Conservation (phyloP, 164 flowering plant genomes). For the Vitis rotundifolia region DNA sequence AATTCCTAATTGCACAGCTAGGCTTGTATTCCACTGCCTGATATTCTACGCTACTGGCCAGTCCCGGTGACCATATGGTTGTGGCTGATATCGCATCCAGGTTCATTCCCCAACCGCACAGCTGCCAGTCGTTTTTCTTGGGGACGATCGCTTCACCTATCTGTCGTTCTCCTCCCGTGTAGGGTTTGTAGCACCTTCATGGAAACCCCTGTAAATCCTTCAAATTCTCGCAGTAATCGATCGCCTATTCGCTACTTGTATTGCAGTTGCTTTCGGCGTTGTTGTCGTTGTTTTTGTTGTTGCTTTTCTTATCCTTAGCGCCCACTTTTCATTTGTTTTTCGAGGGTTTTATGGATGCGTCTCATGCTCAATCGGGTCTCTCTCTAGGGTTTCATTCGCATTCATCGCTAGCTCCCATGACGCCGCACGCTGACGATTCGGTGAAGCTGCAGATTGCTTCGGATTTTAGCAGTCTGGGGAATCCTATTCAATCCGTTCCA, state of each 20-base stretch:
- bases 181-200: slow-evolving; percentile 19
- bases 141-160: too few relatives aligned
- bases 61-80: slow-evolving; percentile 3
- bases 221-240: neutral
- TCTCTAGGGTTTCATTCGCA: slow-evolving; percentile 47
- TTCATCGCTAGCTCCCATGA: slow-evolving; percentile 15
- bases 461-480: slow-evolving; percentile 23
- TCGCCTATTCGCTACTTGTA: slow-evolving; percentile 22
- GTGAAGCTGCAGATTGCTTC: slow-evolving; percentile 43
- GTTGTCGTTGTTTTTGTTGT: slow-evolving; percentile 50
- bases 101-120: slow-evolving; percentile 10
- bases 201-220: slow-evolving; percentile 23
- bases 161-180: neutral
- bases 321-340: neutral
- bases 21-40: neutral
- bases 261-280: slow-evolving; percentile 31
- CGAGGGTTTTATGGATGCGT: slow-evolving; percentile 44
- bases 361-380: slow-evolving; percentile 38
- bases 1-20: neutral
- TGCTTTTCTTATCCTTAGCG: slow-evolving; percentile 27
- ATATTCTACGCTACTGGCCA: slow-evolving; percentile 2
- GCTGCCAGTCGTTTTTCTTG: neutral
- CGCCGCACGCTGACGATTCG: slow-evolving; percentile 34
- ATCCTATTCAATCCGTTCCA: slow-evolving; percentile 30
- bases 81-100: slow-evolving; percentile 10